Conservation (phyloP, 1,139 yeast species). For the Hemisphaericaspora subhashii region DNA sequence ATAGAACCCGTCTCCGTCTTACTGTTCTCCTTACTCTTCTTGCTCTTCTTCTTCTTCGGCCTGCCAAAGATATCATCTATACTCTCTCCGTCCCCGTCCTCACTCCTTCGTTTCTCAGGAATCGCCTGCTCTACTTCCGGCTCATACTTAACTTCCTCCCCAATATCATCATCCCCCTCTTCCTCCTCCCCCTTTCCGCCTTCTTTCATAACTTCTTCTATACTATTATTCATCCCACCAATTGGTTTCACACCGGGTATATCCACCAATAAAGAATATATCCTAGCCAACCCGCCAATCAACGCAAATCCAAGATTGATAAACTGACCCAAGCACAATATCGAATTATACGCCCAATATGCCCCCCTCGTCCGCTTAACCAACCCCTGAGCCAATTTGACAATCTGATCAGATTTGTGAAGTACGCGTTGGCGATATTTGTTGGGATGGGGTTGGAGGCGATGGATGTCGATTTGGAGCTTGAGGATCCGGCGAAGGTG, state of each 20-base stretch:
- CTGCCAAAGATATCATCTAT: slow-evolving; percentile 4
- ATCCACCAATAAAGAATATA: slow-evolving; percentile 35
- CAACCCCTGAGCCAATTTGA: slow-evolving; percentile 33
- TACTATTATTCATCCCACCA: background rate
- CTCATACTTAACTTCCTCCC: slow-evolving; percentile 21
- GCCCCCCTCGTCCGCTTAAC: slow-evolving; percentile 45
- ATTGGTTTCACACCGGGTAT: slow-evolving; percentile 15
- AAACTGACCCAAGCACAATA: slow-evolving; percentile 77
- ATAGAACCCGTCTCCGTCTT: background rate
- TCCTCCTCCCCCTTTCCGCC: slow-evolving; percentile 10
- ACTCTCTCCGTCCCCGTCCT: background rate
- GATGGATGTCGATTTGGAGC: slow-evolving; percentile 21
- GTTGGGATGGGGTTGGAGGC: slow-evolving; percentile 17
- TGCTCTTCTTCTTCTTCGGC: slow-evolving; percentile 11
- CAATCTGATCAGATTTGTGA: slow-evolving; percentile 18
- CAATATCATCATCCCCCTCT: slow-evolving; percentile 24
- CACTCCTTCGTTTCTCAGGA: no score
- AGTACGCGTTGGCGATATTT: slow-evolving; percentile 6
- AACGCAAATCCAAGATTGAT: slow-evolving; percentile 71
- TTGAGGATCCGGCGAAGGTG: slow-evolving; percentile 43
- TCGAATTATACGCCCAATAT: slow-evolving; percentile 62
- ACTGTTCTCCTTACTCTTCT: slow-evolving; percentile 6
- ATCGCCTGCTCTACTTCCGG: slow-evolving; percentile 7
- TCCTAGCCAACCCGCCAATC: slow-evolving; percentile 54
- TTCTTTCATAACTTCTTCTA: slow-evolving; percentile 1